Evolutionary conservation across 1,139 yeast genomes (phyloP).

Genomic region (Protomyces macrosporus): DNA sequence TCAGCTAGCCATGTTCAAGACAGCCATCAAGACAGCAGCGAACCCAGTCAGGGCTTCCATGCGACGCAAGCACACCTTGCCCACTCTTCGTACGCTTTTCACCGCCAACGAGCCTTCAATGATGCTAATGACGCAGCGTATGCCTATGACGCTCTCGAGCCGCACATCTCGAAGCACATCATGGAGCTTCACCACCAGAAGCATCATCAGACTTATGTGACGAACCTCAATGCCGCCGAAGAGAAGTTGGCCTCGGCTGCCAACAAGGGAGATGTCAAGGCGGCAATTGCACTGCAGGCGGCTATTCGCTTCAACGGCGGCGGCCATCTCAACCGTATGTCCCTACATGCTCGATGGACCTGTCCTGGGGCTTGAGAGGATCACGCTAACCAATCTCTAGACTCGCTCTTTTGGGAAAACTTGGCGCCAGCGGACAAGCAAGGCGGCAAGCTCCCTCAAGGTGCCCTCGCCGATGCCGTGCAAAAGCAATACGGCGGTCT

Average conservation of each 20-base stretch:
- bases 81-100: background rate
- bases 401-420: conserved; percentile 76
- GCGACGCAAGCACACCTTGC: background rate
- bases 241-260: conserved; percentile 74
- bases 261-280: conserved; percentile 58
- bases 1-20: background rate
- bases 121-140: background rate
- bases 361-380: background rate
- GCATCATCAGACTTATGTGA: conserved; percentile 93
- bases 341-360: background rate
- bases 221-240: conserved; percentile 74
- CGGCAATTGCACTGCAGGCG: conserved; percentile 66
- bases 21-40: background rate
- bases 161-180: conserved; percentile 80
- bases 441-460: conserved; percentile 78
- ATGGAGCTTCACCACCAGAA: conserved; percentile 72
- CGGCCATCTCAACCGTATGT: conserved; percentile 74
- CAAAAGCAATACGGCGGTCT: conserved; percentile 66
- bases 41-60: background rate
- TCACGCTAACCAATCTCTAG: background rate
- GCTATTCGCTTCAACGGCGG: conserved; percentile 92
- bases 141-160: conserved; percentile 63
- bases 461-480: conserved; percentile 59
- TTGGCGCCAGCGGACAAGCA: conserved; percentile 75
- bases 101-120: background rate